These are phyloP conservation scores for Colletotrichum eleusines DNA, from an alignment of 2,329 filamentous ascomycete genomes.

Conservation along the genomic window DNA sequence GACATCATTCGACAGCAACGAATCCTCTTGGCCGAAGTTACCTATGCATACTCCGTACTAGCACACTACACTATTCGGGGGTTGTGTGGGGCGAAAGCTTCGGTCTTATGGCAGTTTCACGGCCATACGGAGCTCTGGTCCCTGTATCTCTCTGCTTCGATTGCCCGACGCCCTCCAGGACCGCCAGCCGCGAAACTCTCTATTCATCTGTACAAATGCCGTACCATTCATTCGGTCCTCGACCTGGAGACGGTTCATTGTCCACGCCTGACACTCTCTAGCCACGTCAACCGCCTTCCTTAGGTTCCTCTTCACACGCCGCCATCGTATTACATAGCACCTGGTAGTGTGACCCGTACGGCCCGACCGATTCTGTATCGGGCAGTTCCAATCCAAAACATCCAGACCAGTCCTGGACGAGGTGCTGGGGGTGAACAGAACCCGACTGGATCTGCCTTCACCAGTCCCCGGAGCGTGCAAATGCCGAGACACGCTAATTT, in stretches of 20 bases:
- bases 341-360: too few relatives aligned
- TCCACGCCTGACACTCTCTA: not conserved
- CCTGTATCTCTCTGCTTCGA: not conserved
- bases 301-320: slow-evolving; percentile 1
- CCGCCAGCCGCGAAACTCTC: slow-evolving; percentile 8
- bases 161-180: slow-evolving; percentile 12
- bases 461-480: not conserved
- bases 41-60: too few relatives aligned
- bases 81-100: slow-evolving; percentile 7
- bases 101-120: slow-evolving; percentile 42
- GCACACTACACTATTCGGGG: not conserved
- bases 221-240: not conserved
- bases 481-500: not conserved
- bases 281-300: not conserved
- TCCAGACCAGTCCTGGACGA: not conserved
- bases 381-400: not conserved
- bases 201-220: not conserved
- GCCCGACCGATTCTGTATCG: not conserved
- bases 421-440: not conserved
- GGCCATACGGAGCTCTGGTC: slow-evolving; percentile 31
- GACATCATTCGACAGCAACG: slow-evolving; percentile 40
- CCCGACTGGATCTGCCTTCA: not conserved
- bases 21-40: slow-evolving; percentile 42
- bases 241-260: not conserved
- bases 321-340: not conserved